These are phyloP conservation scores for Dillenia turbinata DNA, from an alignment of 164 flowering plant genomes.

Conservation along the genomic window DNA sequence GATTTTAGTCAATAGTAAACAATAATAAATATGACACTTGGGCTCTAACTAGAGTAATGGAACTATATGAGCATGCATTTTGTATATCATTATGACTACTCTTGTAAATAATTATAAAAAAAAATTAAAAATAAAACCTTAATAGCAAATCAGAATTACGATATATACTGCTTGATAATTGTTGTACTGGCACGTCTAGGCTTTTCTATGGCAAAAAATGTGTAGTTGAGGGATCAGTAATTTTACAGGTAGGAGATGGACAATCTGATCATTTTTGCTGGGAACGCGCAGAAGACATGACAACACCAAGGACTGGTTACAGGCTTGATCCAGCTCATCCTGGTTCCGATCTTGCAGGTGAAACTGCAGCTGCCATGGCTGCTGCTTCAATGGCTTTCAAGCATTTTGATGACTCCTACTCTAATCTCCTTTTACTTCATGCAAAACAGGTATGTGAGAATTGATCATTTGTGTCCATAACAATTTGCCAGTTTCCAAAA, in stretches of 20 bases:
- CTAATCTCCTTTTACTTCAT: constrained; percentile 46
- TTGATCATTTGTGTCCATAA: too few relatives aligned
- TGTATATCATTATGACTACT: too few relatives aligned
- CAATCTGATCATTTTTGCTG: constrained; percentile 76
- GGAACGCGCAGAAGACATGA: constrained; percentile 85
- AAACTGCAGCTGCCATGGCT: constrained; percentile 90
- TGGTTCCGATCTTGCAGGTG: constrained; percentile 82
- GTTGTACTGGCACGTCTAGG: too few relatives aligned
- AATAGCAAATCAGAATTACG: too few relatives aligned
- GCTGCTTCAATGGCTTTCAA: constrained; percentile 73
- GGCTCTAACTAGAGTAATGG: too few relatives aligned
- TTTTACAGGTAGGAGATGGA: constrained; percentile 65
- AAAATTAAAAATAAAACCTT: too few relatives aligned
- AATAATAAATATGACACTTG: too few relatives aligned
- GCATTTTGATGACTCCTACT: constrained; percentile 51
- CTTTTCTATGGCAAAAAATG: not conserved
- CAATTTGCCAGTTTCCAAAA: too few relatives aligned
- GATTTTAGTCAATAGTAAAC: too few relatives aligned
- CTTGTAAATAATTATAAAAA: too few relatives aligned
- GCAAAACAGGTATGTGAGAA: constrained; percentile 41
- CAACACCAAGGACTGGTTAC: constrained; percentile 67
- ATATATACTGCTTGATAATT: too few relatives aligned
- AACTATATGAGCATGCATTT: too few relatives aligned
- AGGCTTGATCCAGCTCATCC: constrained; percentile 51
- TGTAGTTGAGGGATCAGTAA: not conserved